These are phyloP conservation scores for Colletotrichum sp. DNA, from an alignment of 2,329 filamentous ascomycete genomes.

Conservation along the genomic window DNA sequence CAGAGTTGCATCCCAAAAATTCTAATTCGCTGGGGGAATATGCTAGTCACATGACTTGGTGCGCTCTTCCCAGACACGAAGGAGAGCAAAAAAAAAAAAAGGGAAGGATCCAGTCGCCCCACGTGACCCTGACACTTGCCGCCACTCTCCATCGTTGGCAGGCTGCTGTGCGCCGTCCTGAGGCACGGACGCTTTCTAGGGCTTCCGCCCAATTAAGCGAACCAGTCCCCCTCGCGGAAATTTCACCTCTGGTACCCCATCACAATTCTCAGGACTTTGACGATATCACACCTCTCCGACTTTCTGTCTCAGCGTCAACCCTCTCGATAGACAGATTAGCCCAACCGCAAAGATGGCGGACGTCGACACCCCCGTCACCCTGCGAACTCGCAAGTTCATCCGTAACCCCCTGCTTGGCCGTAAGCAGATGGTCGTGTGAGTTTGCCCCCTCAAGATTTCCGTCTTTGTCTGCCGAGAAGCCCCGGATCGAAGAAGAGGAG, in stretches of 20 bases:
- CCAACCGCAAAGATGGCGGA: slow-evolving; percentile 82
- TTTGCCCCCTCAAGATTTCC: slow-evolving; percentile 35
- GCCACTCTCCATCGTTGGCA: neutral
- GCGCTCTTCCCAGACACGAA: neutral
- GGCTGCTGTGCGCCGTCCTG: neutral
- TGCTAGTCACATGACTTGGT: neutral
- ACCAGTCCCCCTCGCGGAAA: slow-evolving; percentile 16
- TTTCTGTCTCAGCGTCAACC: slow-evolving; percentile 21
- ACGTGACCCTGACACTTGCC: neutral
- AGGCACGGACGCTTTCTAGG: slow-evolving; percentile 35
- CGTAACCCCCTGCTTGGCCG: slow-evolving; percentile 98
- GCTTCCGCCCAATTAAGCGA: slow-evolving; percentile 51
- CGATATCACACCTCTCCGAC: slow-evolving; percentile 20
- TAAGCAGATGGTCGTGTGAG: slow-evolving; percentile 99
- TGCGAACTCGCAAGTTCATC: slow-evolving; percentile 99
- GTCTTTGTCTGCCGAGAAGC: neutral
- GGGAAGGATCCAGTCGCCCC: neutral
- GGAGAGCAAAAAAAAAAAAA: neutral
- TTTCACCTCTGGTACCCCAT: slow-evolving; percentile 15
- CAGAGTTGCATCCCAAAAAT: neutral
- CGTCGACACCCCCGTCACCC: slow-evolving; percentile 76
- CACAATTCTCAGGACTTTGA: slow-evolving; percentile 16
- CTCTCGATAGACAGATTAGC: slow-evolving; percentile 31
- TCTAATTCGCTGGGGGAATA: neutral
- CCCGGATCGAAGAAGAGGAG: neutral